These are phyloP conservation scores for Fusarium keratoplasticum DNA, from an alignment of 2,329 filamentous ascomycete genomes.

Conservation along the genomic window DNA sequence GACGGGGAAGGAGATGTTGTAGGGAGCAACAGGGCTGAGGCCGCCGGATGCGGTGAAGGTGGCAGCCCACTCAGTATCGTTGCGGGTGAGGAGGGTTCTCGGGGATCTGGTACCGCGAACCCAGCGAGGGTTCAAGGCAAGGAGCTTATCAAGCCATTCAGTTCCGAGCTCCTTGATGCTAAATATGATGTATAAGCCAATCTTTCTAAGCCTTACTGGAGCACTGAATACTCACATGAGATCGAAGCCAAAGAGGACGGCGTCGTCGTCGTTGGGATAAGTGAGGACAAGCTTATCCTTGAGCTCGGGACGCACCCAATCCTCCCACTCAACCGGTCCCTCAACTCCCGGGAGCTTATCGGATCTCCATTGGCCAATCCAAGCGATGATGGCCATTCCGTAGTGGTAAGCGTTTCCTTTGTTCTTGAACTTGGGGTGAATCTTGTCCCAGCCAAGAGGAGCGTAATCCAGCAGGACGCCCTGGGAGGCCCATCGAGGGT, in stretches of 20 bases:
- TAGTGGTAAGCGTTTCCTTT: conserved; percentile 51
- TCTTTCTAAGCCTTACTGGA: neutral
- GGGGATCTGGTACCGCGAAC: conserved; percentile 63
- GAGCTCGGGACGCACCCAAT: conserved; percentile 60
- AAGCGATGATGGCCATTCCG: conserved; percentile 53
- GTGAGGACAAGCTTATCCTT: conserved; percentile 66
- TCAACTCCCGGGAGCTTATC: conserved; percentile 46
- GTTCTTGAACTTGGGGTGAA: conserved; percentile 54
- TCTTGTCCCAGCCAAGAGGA: conserved; percentile 57
- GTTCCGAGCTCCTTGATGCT: conserved; percentile 55
- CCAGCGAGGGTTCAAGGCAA: conserved; percentile 63
- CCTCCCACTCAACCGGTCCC: conserved; percentile 51
- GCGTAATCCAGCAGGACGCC: conserved; percentile 62
- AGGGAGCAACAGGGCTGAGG: conserved; percentile 20
- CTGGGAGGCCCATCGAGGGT: conserved; percentile 61
- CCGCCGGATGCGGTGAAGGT: conserved; percentile 48
- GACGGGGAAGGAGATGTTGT: conserved; percentile 48
- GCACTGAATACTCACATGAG: conserved; percentile 53
- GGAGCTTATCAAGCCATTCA: conserved; percentile 60
- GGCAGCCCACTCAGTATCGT: conserved; percentile 46
- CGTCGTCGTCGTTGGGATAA: conserved; percentile 70
- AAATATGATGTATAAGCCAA: neutral
- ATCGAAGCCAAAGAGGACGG: conserved; percentile 63
- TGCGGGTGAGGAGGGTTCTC: conserved; percentile 45
- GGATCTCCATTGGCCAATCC: conserved; percentile 49